Evolutionary conservation across 345 rosid genomes (phyloP), one percentile per base, ranked within the genome.

Genomic region (Combretum micranthum): DNA sequence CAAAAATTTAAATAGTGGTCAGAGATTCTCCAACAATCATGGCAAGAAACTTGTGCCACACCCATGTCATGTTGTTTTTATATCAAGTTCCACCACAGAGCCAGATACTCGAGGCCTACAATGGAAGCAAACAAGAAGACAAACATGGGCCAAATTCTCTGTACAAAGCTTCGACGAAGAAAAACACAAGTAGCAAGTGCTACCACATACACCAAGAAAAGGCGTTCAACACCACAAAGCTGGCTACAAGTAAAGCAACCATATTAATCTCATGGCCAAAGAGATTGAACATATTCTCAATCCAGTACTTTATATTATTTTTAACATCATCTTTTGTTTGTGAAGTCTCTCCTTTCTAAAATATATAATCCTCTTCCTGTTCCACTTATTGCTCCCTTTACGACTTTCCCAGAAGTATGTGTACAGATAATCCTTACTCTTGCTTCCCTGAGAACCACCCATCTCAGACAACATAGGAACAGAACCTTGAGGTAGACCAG

Each of bases 241-340:
- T 73, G 53, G 78, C 78, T 42, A 77, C 70, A 64, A 73, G 73
- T 26, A 77, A 63, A n/a, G 59, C 76, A 42, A 70, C 67, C 81
- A 73, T 77, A 48, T 70, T 77, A 25, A 77, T 73, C 70, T 77
- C 81, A 20, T 73, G 78, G 47, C 81, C 81, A 17, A 67, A 77
- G 50, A 77, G 62, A 63, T 69, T 71, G 60, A 73, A 73, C 54
- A 70, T 64, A 45, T 73, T 73, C 68, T 77, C 78, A 15, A 70
- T 64, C 73, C 72, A 73, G 54, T 67, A 70, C 64, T 62, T 73
- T 39, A 68, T 7, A 42, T 56, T 37, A 65, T 42, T 68, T 63
- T 73, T 22, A 73, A 50, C 32, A 64, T 53, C 48, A 48, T 65
- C 62, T 57, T 73, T 63, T 77, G 81, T 63, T 58, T 68, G n/a